Base-by-base conservation (phyloP, 148 eudicot genomes). In the Simmondsia chinensis region DNA sequence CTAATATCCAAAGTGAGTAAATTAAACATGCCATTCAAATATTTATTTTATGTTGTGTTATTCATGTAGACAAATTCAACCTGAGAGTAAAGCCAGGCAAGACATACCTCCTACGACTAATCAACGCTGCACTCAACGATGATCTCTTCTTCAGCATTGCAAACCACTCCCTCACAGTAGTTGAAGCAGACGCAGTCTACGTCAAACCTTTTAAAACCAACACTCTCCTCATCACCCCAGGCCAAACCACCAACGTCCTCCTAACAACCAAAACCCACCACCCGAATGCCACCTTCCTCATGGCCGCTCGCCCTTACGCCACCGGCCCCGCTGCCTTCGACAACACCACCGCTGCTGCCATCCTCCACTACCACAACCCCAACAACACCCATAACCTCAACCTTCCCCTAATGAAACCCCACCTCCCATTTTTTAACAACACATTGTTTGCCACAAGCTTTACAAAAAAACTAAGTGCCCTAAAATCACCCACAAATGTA, bases 121-220 rank as follows among this genome's bases (percentile, higher is more conserved):
- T 55, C 48, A 64, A 56, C 7, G 62, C 62, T 19, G 69, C 62
- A 42, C 57, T 64, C 47, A 64, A 64, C 9, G 62, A 64, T 19
- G 69, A 64, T 33, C 46, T 64, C 23, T 56, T 56, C 35, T 56
- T 64, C 38, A 56, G 51, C 28, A 49, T 64, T 11, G 69, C 62
- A 0, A 43, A 49, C 33, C 69, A 64, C 17, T 27, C 32, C 6
- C 33, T 64, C 22, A 64, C 51, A 1, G 57, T 64, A 0, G 66
- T 61, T 14, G 66, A 61, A 32, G 60, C 28, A 16, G 66, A 61
- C 23, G 65, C 66, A 0, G 10, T 40, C 40, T 61, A 61, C 3
- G 46, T 43, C 2, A 61, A 53, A 15, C 66, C 66, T 10, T 61
- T 61, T 14, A 24, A 20, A 17, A 32, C 60, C 3, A 32, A 54